Percentiles rank a stretch among this genome's conserved stretches.
Conservation (phyloP, 345 rosid genomes). For the Populus tremula region DNA sequence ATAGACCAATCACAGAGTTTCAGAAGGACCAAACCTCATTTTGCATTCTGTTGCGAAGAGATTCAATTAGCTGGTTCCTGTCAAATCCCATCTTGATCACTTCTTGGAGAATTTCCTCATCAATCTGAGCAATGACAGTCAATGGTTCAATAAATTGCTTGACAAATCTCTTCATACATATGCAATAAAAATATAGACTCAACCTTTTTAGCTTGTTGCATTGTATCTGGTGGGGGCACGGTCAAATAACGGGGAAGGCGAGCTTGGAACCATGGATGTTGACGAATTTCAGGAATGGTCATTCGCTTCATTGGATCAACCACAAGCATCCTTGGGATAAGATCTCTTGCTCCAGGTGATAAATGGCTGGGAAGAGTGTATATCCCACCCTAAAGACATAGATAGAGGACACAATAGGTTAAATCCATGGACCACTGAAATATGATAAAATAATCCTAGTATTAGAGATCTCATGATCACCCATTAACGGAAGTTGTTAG, state of each 20-base stretch:
- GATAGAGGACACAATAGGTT: not conserved
- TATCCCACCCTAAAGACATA: constrained; percentile 58
- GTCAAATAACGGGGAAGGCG: constrained; percentile 88
- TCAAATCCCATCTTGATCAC: constrained; percentile 74
- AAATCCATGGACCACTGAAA: not conserved
- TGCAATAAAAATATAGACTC: not conserved
- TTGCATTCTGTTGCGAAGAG: constrained; percentile 72
- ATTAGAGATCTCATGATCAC: not conserved
- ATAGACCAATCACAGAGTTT: constrained; percentile 5
- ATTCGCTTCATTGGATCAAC: constrained; percentile 92
- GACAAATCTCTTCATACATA: not conserved
- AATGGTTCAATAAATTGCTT: not conserved
- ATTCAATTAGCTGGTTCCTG: constrained; percentile 63
- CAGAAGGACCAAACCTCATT: constrained; percentile 55
- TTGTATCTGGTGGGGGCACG: constrained; percentile 77
- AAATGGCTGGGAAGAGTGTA: constrained; percentile 96
- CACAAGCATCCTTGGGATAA: constrained; percentile 90
- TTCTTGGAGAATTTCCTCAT: constrained; percentile 81
- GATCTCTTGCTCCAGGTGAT: constrained; percentile 83
- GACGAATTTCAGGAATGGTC: constrained; percentile 84
- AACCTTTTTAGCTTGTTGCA: constrained; percentile 80
- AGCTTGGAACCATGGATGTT: constrained; percentile 85
- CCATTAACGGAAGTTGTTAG: not conserved
- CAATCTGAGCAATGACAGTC: constrained; percentile 51
- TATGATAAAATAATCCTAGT: not conserved